Base-by-base conservation (phyloP, 2,329 filamentous ascomycete genomes). In the Neobulgaria alba region DNA sequence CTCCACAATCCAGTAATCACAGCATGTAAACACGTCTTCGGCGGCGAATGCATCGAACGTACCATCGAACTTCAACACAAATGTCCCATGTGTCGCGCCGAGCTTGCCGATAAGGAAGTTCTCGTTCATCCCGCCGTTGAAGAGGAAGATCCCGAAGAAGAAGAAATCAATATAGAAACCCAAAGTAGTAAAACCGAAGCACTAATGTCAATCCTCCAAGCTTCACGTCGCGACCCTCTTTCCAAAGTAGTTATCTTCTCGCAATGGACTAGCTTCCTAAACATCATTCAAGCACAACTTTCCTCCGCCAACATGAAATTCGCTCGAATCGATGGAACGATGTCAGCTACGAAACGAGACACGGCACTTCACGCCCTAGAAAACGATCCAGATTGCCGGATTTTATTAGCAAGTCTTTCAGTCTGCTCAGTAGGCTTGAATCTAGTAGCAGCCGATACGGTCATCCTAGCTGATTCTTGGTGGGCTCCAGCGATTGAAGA, bases 401-500 rank as follows among this genome's bases (percentile, higher is more conserved):
- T 95, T 51, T 72, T 95, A 67, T 78, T 95, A 2, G 88, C 88
- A 2, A 88, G 82, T 56, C 66, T 95, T 31, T 75, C 77, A 5
- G 88, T 92, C 5, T 90, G 85, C 61, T 84, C 81, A 38, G 87
- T 95, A 1, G 88, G 88, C 0, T 69, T 95, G 33, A 94, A 94
- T 53, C 73, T 95, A 10, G 85, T 89, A 0, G 79, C 85, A 0
- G 88, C 88, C 0, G 87, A 92, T 53, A 88, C 88, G 5, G 85
- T 93, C 43, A 78, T 95, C 33, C 68, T 95, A 15, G 76, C 78
- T 0, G 88, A 95, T 60, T 84, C 77, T 44, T 95, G 86, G 88
- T 95, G 88, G 84, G 87, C 88, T 1, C 88, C 88, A 0, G 87
- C 87, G 1, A 92, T 95, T 41, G 88, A 95, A 61, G 87, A 94